These are phyloP conservation scores for Scorias spongiosa DNA, from an alignment of 2,329 filamentous ascomycete genomes.

Conservation along the genomic window DNA sequence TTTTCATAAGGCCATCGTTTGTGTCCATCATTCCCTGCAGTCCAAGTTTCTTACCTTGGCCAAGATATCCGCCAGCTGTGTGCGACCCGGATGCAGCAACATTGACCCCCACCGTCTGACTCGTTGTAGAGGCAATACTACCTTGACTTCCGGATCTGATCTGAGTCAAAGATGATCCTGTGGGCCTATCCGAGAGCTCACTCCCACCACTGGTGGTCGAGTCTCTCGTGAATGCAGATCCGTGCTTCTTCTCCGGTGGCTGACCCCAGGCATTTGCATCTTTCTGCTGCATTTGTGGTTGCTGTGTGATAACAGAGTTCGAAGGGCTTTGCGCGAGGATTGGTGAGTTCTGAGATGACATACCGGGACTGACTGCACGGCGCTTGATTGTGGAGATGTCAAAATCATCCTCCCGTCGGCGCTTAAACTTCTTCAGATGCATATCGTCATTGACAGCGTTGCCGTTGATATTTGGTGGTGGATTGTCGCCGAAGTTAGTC, in stretches of 20 bases:
- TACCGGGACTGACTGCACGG: slow-evolving; percentile 76
- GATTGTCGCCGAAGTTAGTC: slow-evolving; percentile 13
- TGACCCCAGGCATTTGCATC: slow-evolving; percentile 47
- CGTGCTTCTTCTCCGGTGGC: slow-evolving; percentile 37
- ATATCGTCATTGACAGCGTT: slow-evolving; percentile 16
- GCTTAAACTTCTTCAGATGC: slow-evolving; percentile 37
- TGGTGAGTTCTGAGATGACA: slow-evolving; percentile 83
- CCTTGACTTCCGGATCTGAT: slow-evolving; percentile 5
- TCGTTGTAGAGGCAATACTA: slow-evolving; percentile 2
- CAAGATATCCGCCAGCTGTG: slow-evolving; percentile 5
- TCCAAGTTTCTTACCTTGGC: slow-evolving; percentile 45
- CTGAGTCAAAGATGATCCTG: background rate
- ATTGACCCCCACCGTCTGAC: background rate
- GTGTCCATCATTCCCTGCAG: slow-evolving; percentile 91
- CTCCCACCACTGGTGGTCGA: background rate
- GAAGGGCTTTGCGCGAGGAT: slow-evolving; percentile 67
- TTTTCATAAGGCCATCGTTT: slow-evolving; percentile 89
- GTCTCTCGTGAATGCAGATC: background rate
- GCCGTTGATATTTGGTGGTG: slow-evolving; percentile 4
- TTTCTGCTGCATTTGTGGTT: slow-evolving; percentile 18
- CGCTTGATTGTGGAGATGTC: slow-evolving; percentile 81
- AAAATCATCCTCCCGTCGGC: slow-evolving; percentile 81
- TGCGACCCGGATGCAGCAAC: background rate
- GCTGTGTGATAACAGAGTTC: slow-evolving; percentile 25
- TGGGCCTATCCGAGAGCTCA: background rate